Evolutionary conservation across 345 rosid genomes (phyloP), one percentile per base, ranked within the genome.

Genomic region (Syzygium oleosum): DNA sequence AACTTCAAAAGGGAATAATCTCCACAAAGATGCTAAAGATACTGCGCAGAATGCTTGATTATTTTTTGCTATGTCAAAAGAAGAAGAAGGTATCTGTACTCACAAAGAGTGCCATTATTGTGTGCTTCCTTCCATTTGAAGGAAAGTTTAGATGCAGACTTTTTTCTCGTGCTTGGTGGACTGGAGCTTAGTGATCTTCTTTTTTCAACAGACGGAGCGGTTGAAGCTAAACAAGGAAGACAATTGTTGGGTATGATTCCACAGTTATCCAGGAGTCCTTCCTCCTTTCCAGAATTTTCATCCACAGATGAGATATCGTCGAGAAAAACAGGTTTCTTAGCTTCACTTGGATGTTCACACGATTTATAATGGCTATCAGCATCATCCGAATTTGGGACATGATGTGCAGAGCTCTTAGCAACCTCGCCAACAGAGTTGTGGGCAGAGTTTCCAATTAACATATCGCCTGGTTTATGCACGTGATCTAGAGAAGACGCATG

Each of bases 91-190:
- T 51, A 27, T 29, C 27, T 49, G 51, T 59, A 92, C 98, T 95
- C 87, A 96, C 99, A 86, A 61, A 90, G 93, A 77, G 94, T 89
- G 16, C 94, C 92, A 88, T 91, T 92, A 87, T 93, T 86, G 90
- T 94, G 93, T 27, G 94, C 99, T 90, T 96, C 99, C 90, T 91
- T 95, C 98, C 96, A 94, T 89, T 94, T 97, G 84, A 96, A 96
- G n/a, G 99, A 93, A 52, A 91, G 92, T 89, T 90, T 94, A 27
- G 95, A 88, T 84, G 94, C 91, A 22, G 91, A 73, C 88, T 91
- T 97, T 89, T 94, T 96, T 90, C 93, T 93, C 1, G 91, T 87
- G 85, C 91, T 91, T 5, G 97, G 93, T 46, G 98, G 95, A 87
- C 95, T 95, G n/a, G 96, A 91, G 92, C 92, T 92, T 63, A 93